Conservation (phyloP, 176 grass and related monocot species). For the Thinopyrum elongatum region DNA sequence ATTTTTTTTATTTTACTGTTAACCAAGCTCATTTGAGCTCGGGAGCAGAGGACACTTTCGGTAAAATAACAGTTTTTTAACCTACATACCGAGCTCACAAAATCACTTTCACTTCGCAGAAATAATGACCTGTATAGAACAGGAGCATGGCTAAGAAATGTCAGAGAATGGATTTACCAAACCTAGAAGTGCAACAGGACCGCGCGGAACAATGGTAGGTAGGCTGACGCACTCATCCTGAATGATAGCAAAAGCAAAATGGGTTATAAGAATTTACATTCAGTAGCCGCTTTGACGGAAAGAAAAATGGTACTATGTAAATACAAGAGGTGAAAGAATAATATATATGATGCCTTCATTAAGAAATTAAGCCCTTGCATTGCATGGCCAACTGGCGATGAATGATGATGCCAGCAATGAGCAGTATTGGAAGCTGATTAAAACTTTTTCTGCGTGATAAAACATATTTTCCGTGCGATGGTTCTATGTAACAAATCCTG, state of each 20-base stretch:
- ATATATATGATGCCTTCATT: background rate
- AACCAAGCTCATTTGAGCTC: too few relatives aligned
- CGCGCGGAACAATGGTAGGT: slow-evolving; percentile 65
- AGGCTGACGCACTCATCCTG: slow-evolving; percentile 91
- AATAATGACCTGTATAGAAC: background rate
- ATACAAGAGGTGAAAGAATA: background rate
- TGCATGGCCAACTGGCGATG: background rate
- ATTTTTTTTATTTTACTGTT: too few relatives aligned
- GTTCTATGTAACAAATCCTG: too few relatives aligned
- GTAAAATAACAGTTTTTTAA: too few relatives aligned
- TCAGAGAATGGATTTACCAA: slow-evolving; percentile 64
- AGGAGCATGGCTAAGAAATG: background rate
- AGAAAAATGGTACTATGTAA: background rate
- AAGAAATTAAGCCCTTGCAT: background rate
- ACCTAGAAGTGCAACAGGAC: slow-evolving; percentile 88
- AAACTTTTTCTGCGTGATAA: background rate
- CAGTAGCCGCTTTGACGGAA: background rate
- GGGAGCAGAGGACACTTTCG: too few relatives aligned
- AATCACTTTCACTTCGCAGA: background rate
- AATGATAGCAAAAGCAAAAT: slow-evolving; percentile 16
- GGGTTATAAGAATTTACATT: background rate
- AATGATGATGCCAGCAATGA: background rate
- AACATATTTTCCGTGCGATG: too few relatives aligned
- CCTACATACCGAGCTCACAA: background rate
- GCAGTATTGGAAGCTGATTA: background rate